Conservation (phyloP, 2,329 filamentous ascomycete genomes). For the Trichoderma sp. region DNA sequence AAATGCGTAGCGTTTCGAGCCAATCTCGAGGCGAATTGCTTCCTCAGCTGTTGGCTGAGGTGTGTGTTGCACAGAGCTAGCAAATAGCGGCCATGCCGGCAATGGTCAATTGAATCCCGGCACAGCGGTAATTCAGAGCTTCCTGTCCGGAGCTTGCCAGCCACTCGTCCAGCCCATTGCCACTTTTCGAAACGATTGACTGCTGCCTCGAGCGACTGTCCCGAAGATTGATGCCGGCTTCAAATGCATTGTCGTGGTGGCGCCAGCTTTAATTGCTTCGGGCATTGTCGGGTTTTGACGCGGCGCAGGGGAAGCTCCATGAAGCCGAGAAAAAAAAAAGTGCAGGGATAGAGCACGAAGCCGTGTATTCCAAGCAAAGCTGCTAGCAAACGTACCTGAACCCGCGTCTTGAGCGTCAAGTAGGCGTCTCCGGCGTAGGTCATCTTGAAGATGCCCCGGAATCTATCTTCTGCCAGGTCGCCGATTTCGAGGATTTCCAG, state of each 20-base stretch:
- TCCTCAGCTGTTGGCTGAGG: neutral
- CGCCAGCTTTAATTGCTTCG: conserved; percentile 26
- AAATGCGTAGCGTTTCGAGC: neutral
- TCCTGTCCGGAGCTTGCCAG: conserved; percentile 4
- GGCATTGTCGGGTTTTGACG: conserved; percentile 31
- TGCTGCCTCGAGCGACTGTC: conserved; percentile 16
- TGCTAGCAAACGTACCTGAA: conserved; percentile 67
- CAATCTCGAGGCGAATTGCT: neutral
- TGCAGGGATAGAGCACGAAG: conserved; percentile 24
- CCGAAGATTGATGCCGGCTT: neutral
- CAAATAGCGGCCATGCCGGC: conserved; percentile 15
- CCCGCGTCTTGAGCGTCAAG: conserved; percentile 89
- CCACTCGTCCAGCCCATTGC: conserved; percentile 23
- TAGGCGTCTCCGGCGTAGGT: conserved; percentile 95
- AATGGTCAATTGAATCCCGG: conserved; percentile 7
- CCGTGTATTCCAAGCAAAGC: conserved; percentile 14
- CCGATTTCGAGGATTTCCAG: conserved; percentile 97
- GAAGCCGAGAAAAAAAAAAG: conserved; percentile 9
- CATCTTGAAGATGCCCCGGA: conserved; percentile 99
- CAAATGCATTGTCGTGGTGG: conserved; percentile 17
- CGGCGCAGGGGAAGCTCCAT: conserved; percentile 26
- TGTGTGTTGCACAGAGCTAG: conserved; percentile 14
- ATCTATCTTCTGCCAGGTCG: conserved; percentile 93
- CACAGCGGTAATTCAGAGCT: conserved; percentile 1
- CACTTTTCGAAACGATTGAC: neutral